Evolutionary conservation across 2,329 filamentous ascomycete genomes (phyloP), one percentile per base, ranked within the genome.

Genomic region (Canariomyces notabilis): DNA sequence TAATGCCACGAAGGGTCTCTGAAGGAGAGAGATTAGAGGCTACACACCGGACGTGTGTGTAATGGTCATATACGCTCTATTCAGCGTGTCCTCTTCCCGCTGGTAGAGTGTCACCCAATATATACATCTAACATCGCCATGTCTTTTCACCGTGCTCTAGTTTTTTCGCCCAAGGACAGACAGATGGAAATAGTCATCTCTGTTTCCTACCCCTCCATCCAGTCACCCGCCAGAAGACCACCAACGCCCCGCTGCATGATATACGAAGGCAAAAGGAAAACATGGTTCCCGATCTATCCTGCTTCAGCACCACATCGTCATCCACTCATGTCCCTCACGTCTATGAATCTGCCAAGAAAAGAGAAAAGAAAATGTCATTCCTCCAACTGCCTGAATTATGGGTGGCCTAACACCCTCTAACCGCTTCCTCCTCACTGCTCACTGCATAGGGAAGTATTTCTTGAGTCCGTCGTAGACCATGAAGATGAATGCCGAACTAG

Each of bases 401-500:
- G n/a, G n/a, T n/a, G n/a, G n/a, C 22, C 22, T 11, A 11, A 6
- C 6, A 6, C 26, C 26, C 26, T 29, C 26, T 29, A 35, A 20
- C 16, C 40, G 15, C 26, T 40, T n/a, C 6, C 9, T 16, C 29
- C 14, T 15, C 19, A 68, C 48, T 69, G n/a, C n/a, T n/a, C n/a
- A 66, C 55, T 79, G 57, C 26, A 61, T 54, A 7, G 77, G 73
- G 59, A 93, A 76, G 56, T 80, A 71, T 53, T 74, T 76, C 70
- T 89, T 89, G 65, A 98, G 67, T 12, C 83, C 85, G 67, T 97
- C 93, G 63, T 90, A 97, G 51, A 97, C 82, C 51, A 93, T 90
- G 61, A 98, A 98, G 50, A 98, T 98, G 61, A 97, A 89, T 6
- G 93, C 93, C n/a, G 90, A 96, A 66, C 90, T 96, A 2, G 93